These are phyloP conservation scores for Arachnomyces sp. DNA, from an alignment of 2,329 filamentous ascomycete genomes.

Conservation along the genomic window DNA sequence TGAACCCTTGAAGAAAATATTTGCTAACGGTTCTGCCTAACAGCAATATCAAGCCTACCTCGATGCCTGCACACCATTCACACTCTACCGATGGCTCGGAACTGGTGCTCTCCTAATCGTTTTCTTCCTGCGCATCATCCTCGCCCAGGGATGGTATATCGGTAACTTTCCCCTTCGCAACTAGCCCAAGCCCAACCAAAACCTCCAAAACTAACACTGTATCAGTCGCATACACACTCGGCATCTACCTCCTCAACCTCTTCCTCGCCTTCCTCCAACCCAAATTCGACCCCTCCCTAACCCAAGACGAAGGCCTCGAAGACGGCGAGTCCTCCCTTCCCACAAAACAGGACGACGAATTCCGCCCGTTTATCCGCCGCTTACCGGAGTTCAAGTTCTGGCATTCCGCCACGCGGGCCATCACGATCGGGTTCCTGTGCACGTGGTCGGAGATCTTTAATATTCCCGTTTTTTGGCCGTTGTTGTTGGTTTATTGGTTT, in stretches of 20 bases:
- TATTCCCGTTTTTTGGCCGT: constrained; percentile 97
- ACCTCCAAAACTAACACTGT: constrained; percentile 5
- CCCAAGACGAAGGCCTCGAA: constrained; percentile 92
- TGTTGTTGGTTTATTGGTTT: constrained; percentile 97
- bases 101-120: constrained; percentile 66
- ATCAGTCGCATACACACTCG: constrained; percentile 88
- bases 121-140: constrained; percentile 82
- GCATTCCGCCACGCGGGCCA: constrained; percentile 86
- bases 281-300: constrained; percentile 96
- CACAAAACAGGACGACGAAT: constrained; percentile 94
- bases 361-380: constrained; percentile 90
- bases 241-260: constrained; percentile 97
- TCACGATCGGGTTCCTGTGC: constrained; percentile 75
- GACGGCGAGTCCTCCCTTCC: constrained; percentile 76
- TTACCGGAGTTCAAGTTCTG: constrained; percentile 99
- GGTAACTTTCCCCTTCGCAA: constrained; percentile 46
- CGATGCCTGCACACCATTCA: constrained; percentile 85
- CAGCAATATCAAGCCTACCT: constrained; percentile 92
- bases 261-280: constrained; percentile 98
- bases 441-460: constrained; percentile 93
- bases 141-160: constrained; percentile 98
- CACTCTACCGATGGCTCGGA: constrained; percentile 80
- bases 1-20: neutral
- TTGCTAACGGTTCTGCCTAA: neutral
- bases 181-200: neutral